Evolutionary conservation across 2,329 filamentous ascomycete genomes (phyloP).

Genomic region (Exophiala oligosperma): DNA sequence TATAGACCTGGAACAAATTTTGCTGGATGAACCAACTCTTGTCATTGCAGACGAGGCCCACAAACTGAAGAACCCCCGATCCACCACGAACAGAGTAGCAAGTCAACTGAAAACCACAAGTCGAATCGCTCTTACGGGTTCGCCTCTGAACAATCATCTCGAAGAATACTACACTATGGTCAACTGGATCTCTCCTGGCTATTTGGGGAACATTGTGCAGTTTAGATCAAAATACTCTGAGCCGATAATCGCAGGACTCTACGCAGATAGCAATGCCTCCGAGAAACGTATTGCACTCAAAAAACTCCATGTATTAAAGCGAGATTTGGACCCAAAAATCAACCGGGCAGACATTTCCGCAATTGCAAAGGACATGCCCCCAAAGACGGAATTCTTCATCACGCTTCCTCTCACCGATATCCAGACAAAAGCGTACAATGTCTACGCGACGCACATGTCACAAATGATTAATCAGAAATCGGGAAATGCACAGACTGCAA

Average conservation of each 20-base stretch:
- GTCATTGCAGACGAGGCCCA: conserved; percentile 88
- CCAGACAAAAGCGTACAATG: conserved; percentile 64
- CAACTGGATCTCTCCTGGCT: conserved; percentile 79
- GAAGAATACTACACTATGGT: conserved; percentile 85
- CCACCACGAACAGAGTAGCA: conserved; percentile 56
- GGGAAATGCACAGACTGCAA: conserved; percentile 33
- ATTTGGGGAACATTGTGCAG: conserved; percentile 66
- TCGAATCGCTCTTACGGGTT: conserved; percentile 82
- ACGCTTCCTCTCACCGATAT: conserved; percentile 67
- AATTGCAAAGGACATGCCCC: conserved; percentile 66
- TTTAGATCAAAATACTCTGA: conserved; percentile 70
- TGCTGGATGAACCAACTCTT: conserved; percentile 66
- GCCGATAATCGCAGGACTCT: conserved; percentile 73
- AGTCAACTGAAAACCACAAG: conserved; percentile 63
- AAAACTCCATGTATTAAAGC: conserved; percentile 69
- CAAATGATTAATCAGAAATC: conserved; percentile 37
- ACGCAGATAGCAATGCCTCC: conserved; percentile 57
- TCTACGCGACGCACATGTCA: conserved; percentile 48
- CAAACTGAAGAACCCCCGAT: conserved; percentile 65
- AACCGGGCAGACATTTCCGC: conserved; percentile 70
- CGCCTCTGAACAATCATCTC: conserved; percentile 81
- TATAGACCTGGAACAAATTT: conserved; percentile 43
- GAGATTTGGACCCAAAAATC: conserved; percentile 74
- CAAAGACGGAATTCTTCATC: conserved; percentile 80
- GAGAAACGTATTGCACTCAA: conserved; percentile 64